These are phyloP conservation scores for Colletotrichum theobromicola DNA, from an alignment of 2,329 filamentous ascomycete genomes.

Conservation along the genomic window DNA sequence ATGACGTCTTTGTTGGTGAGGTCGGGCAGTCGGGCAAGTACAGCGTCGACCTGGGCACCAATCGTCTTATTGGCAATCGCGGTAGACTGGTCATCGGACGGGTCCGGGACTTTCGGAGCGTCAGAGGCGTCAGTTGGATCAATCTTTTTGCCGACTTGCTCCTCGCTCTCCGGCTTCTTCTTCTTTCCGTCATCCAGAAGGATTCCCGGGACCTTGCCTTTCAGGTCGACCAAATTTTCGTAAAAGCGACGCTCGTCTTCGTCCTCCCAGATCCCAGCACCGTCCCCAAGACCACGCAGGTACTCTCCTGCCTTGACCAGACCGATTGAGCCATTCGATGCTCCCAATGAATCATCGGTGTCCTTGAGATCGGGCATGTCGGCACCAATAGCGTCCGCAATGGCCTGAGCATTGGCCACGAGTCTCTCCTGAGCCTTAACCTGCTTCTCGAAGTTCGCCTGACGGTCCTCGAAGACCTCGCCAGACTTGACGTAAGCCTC, in stretches of 20 bases:
- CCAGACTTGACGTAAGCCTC: slow-evolving; percentile 98
- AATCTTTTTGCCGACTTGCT: slow-evolving; percentile 79
- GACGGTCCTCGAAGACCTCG: slow-evolving; percentile 96
- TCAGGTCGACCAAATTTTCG: slow-evolving; percentile 93
- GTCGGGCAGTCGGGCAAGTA: slow-evolving; percentile 87
- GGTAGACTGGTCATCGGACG: slow-evolving; percentile 84
- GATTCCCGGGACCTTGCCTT: slow-evolving; percentile 93
- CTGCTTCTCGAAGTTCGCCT: slow-evolving; percentile 94
- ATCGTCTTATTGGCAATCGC: slow-evolving; percentile 97
- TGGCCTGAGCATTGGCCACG: slow-evolving; percentile 84
- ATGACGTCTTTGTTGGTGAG: slow-evolving; percentile 90
- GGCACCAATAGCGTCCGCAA: slow-evolving; percentile 85
- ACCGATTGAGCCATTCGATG: slow-evolving; percentile 80
- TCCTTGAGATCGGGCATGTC: slow-evolving; percentile 96
- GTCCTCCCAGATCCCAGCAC: slow-evolving; percentile 96
- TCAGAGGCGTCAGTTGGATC: slow-evolving; percentile 59
- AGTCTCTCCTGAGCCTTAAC: slow-evolving; percentile 91
- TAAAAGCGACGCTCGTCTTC: slow-evolving; percentile 98
- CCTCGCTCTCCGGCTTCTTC: slow-evolving; percentile 84
- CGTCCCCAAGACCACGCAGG: slow-evolving; percentile 86
- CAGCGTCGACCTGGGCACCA: slow-evolving; percentile 91
- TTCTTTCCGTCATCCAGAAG: slow-evolving; percentile 94
- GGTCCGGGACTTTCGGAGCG: slow-evolving; percentile 53
- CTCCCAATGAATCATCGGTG: slow-evolving; percentile 71
- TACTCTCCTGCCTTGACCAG: slow-evolving; percentile 95